Conservation (phyloP, 2,329 filamentous ascomycete genomes). For the Penicillium sp. region DNA sequence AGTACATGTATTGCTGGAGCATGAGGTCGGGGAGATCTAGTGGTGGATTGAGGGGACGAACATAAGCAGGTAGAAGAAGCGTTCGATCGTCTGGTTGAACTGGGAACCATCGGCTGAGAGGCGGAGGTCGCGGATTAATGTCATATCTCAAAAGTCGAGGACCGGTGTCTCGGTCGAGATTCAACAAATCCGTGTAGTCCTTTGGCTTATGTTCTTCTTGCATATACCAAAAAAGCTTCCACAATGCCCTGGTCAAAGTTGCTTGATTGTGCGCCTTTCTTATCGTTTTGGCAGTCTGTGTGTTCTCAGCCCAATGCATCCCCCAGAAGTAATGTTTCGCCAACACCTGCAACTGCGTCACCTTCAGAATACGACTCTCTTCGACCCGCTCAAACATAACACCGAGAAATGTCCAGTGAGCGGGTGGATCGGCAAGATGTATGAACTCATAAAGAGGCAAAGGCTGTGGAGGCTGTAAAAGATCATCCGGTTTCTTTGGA, state of each 20-base stretch:
- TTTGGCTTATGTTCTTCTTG: conserved; percentile 20
- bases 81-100: conserved; percentile 5
- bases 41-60: conserved; percentile 15
- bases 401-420: conserved; percentile 10
- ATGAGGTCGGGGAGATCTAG: conserved; percentile 10
- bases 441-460: conserved; percentile 7
- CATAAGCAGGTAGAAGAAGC: conserved; percentile 1
- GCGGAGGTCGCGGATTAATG: conserved; percentile 10
- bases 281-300: neutral
- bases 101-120: conserved; percentile 29
- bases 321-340: conserved; percentile 30
- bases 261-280: neutral
- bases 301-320: conserved; percentile 14
- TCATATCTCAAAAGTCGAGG: conserved; percentile 32
- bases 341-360: conserved; percentile 4
- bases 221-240: conserved; percentile 31
- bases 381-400: neutral
- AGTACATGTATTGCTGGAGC: conserved; percentile 15
- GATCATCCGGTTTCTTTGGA: neutral
- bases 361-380: neutral
- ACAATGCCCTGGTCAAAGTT: conserved; percentile 9
- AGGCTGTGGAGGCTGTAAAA: conserved; percentile 1
- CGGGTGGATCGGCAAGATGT: conserved; percentile 10
- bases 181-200: conserved; percentile 14
- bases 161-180: conserved; percentile 29